These are phyloP conservation scores for Lenwebbia sp. DNA, from an alignment of 345 rosid genomes.

Conservation along the genomic window DNA sequence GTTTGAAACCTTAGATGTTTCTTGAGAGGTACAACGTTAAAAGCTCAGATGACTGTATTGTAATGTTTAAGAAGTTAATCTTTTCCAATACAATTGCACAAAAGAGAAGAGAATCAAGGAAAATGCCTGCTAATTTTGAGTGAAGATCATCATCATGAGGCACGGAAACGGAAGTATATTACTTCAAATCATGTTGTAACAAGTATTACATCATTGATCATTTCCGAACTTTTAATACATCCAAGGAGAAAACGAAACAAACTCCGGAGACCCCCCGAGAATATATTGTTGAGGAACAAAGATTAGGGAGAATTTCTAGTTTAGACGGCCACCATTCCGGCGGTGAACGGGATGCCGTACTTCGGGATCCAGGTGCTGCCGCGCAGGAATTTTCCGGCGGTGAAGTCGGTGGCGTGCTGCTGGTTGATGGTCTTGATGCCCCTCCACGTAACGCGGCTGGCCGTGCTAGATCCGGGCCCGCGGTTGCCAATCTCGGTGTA, in stretches of 20 bases:
- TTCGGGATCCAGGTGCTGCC: conserved; percentile 39
- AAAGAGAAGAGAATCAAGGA: not conserved
- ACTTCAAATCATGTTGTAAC: not conserved
- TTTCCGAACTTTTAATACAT: not conserved
- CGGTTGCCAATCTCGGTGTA: conserved; percentile 43
- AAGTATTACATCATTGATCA: not conserved
- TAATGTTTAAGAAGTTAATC: no score
- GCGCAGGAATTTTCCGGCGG: conserved; percentile 24
- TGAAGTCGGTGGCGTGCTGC: conserved; percentile 11
- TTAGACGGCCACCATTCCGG: conserved; percentile 7
- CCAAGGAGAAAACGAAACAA: not conserved
- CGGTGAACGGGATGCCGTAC: conserved; percentile 29
- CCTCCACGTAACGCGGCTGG: conserved; percentile 41
- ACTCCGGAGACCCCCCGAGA: not conserved
- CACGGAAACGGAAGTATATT: not conserved
- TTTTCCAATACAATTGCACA: no score
- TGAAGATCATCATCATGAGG: not conserved
- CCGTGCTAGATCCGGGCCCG: conserved; percentile 53
- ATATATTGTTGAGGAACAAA: not conserved
- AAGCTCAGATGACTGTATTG: not conserved
- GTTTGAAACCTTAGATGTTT: no score
- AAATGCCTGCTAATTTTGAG: not conserved
- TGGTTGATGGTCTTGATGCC: conserved; percentile 40
- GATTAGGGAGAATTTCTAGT: not conserved
- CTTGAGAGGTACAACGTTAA: no score